Base-by-base conservation (phyloP, 805 yeast genomes). In the Sugiyamaella marilandica region DNA sequence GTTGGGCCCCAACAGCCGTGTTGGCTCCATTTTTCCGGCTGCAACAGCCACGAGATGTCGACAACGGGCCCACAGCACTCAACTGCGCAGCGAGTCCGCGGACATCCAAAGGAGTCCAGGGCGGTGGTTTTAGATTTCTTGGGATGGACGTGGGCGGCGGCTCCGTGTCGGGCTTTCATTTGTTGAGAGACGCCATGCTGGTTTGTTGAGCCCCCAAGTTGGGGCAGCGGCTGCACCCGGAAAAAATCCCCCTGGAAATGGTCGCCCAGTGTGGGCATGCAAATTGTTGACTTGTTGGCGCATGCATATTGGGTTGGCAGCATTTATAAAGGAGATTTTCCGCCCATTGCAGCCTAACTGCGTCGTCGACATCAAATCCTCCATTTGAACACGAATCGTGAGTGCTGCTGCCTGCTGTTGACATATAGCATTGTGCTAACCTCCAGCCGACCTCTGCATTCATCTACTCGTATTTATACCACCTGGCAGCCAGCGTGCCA, bases 221-320 rank as follows among this genome's bases (percentile, higher is more conserved):
- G 43, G 43, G 43, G 43, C 13, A 14, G 43, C 16, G 16, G 24
- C 19, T 39, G 43, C 43, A 39, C 21, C 43, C 43, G 43, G 43
- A 39, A n/a, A 39, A 39, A 39, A 39, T 5, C 43, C 43, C 43
- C 43, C 43, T 39, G 43, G 43, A 39, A 34, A 16, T 39, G 14
- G 43, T 16, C 43, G 24, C 43, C 43, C 43, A 39, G 43, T 21
- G 29, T 24, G 29, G 29, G 19, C 43, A 34, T 34, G 24, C 43
- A 39, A 39, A 39, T 39, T 39, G 43, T 39, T 39, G 43, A 21
- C 24, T 39, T 39, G 43, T 39, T 39, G 37, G 43, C 16, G 43
- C 43, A 39, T 39, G 43, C 43, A 39, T 16, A 39, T 16, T 8
- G 16, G 16, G 16, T 39, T 39, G 24, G 37, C 29, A 24, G 29